Base-by-base conservation (phyloP, 2,329 filamentous ascomycete species). In the Pseudogymnoascus sp. region DNA sequence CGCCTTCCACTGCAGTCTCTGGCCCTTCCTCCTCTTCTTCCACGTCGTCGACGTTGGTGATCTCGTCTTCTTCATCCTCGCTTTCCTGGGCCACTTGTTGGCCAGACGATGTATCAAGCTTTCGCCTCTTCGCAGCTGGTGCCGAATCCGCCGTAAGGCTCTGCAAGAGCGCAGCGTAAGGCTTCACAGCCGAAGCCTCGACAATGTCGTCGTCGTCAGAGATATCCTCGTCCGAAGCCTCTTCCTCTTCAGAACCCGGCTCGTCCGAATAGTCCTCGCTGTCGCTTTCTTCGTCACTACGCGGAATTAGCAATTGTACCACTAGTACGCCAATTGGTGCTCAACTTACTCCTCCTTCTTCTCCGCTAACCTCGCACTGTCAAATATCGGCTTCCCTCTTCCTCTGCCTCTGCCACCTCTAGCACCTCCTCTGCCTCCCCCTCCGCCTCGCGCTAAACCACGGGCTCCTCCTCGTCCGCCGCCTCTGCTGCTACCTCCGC, bases 101-200 rank as follows among this genome's bases (percentile, higher is more conserved):
- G 41, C 62, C 45, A 65, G 71, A 68, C n/a, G 37, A 28, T 71
- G 65, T 67, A 23, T 80, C 79, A 7, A 87, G 67, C 70, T 87
- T 88, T 64, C 85, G 79, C 72, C 83, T 79, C 71, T 88, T 88
- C 1, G 81, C 75, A 45, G 77, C 79, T 1, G 79, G 80, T 21
- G 72, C 75, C 21, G 75, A 71, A 3, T 78, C 76, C 25, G 81
- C 79, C 2, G 79, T 77, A 60, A 88, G 76, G 65, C 82, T 86
- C 69, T 86, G 80, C 70, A 88, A 77, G 6, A 88, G 76, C 6
- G 82, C 77, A 75, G 81, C 77, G 67, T 88, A 88, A 3, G 85
- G 81, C 31, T 79, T 78, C 25, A 77, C 75, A 25, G 75, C 62
- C 8, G 77, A 69, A 4, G 73, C 48, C 43, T 72, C 67, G n/a